Evolutionary conservation across 345 rosid species (phyloP).

Genomic region (Populus deltoides): DNA sequence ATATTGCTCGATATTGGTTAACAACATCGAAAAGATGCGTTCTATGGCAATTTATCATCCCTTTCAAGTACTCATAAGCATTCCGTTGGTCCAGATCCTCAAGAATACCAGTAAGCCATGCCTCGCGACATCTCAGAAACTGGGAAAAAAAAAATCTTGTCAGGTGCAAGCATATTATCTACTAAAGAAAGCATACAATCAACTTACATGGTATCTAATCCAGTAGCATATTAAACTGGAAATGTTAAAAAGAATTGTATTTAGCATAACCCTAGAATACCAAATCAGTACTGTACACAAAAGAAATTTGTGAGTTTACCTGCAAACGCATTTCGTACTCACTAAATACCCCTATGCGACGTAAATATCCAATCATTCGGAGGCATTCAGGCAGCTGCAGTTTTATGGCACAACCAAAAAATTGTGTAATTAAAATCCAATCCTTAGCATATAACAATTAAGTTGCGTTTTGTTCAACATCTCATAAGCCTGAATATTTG

Average conservation of each 20-base stretch:
- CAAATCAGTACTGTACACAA: neutral
- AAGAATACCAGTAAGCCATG: slow-evolving; percentile 96
- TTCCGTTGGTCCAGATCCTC: slow-evolving; percentile 89
- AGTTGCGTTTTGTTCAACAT: neutral
- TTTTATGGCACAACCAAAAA: slow-evolving; percentile 6
- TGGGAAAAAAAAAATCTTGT: slow-evolving; percentile 33
- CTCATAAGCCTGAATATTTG: neutral
- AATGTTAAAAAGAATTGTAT: neutral
- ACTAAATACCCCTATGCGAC: slow-evolving; percentile 86
- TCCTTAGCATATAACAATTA: neutral
- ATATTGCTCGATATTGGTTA: slow-evolving; percentile 93
- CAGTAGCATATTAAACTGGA: neutral
- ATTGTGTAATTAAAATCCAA: slow-evolving; percentile 13
- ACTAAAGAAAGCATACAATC: slow-evolving; percentile 3
- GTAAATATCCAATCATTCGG: slow-evolving; percentile 87
- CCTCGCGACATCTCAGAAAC: slow-evolving; percentile 96
- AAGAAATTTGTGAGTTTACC: slow-evolving; percentile 38
- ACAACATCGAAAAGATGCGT: slow-evolving; percentile 94
- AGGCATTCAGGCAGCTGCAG: slow-evolving; percentile 93
- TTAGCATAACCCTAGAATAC: slow-evolving; percentile 2
- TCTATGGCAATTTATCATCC: slow-evolving; percentile 78
- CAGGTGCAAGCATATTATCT: slow-evolving; percentile 14
- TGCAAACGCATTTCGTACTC: slow-evolving; percentile 96
- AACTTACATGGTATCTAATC: slow-evolving; percentile 8
- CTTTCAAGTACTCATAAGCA: slow-evolving; percentile 89